Conservation (phyloP, 2,329 filamentous ascomycete species). For the Ambrosiella xylebori region DNA sequence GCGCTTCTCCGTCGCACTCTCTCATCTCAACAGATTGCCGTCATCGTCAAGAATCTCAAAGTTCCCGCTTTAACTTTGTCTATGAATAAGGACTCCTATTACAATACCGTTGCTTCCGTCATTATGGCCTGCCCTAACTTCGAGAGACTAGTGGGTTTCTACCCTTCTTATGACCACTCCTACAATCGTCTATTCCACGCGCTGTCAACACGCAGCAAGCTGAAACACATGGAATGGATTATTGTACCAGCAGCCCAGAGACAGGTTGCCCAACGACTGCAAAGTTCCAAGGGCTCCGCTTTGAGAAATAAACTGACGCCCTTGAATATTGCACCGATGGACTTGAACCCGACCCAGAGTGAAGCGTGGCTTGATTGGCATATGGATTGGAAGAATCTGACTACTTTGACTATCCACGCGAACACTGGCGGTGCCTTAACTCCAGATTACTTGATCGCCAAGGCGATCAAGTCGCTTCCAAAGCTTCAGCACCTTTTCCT, state of each 20-base stretch:
- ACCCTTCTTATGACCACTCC: conserved; percentile 35
- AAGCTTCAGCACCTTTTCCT: conserved; percentile 41
- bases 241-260: conserved; percentile 23
- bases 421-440: conserved; percentile 36
- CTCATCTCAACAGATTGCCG: conserved; percentile 33
- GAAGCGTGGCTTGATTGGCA: conserved; percentile 34
- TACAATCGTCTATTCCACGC: conserved; percentile 42
- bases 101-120: conserved; percentile 40
- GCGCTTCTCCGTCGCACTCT: conserved; percentile 40
- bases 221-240: conserved; percentile 44
- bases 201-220: conserved; percentile 35
- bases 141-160: conserved; percentile 38
- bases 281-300: conserved; percentile 18
- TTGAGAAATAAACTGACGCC: conserved; percentile 9
- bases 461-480: conserved; percentile 33
- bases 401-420: conserved; percentile 41
- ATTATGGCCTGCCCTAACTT: conserved; percentile 50
- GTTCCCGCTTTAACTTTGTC: conserved; percentile 30
- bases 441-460: conserved; percentile 33
- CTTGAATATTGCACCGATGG: conserved; percentile 15
- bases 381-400: conserved; percentile 36
- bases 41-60: conserved; percentile 38
- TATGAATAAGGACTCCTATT: conserved; percentile 31
- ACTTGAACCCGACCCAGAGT: conserved; percentile 22
- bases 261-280: conserved; percentile 16